Conservation (phyloP, 78 protist genomes). For the Dictyostelium brefeldianum region DNA sequence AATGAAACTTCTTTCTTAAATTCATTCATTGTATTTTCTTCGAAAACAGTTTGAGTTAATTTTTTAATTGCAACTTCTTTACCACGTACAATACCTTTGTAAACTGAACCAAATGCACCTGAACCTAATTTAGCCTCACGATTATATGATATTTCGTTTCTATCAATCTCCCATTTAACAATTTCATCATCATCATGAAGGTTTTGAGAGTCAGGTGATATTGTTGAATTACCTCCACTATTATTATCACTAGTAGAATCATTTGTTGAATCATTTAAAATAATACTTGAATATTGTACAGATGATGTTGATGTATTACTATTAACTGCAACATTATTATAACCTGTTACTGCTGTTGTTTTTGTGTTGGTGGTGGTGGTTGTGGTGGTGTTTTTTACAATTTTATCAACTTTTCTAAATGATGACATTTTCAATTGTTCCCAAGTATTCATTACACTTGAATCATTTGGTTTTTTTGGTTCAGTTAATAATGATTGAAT, state of each 20-base stretch:
- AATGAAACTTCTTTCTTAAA: conserved; percentile 82
- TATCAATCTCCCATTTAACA: conserved; percentile 69
- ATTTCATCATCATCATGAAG: conserved; percentile 64
- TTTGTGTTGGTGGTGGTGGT: too few species aligned
- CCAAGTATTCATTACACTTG: conserved; percentile 23
- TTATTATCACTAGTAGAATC: neutral
- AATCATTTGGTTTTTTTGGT: conserved; percentile 13
- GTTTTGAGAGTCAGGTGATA: neutral
- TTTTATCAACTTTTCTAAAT: neutral
- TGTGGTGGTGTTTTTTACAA: neutral
- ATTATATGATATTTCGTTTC: conserved; percentile 27
- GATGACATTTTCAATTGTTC: conserved; percentile 45
- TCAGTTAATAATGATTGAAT: conserved; percentile 14
- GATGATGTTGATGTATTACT: neutral
- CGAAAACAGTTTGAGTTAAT: conserved; percentile 74
- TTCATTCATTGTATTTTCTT: conserved; percentile 70
- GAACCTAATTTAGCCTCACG: conserved; percentile 69
- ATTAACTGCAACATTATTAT: neutral
- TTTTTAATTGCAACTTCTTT: conserved; percentile 87
- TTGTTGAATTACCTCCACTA: neutral
- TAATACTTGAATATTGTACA: neutral
- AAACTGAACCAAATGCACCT: conserved; percentile 86
- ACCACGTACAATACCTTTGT: conserved; percentile 80
- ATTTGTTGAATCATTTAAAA: neutral
- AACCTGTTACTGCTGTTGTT: too few species aligned